Evolutionary conservation across 345 rosid genomes (phyloP).

Genomic region (Lepidium africanum): DNA sequence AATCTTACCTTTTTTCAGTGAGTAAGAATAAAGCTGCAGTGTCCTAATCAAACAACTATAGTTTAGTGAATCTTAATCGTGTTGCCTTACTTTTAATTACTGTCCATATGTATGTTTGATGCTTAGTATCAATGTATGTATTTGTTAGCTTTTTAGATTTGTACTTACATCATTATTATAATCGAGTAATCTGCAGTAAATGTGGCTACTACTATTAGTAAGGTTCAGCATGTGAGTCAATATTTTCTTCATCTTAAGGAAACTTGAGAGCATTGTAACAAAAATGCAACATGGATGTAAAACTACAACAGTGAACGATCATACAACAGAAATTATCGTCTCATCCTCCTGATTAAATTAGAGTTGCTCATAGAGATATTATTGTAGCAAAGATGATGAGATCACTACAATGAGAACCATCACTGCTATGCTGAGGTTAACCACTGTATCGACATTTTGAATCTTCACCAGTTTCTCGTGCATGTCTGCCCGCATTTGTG

Average conservation of each 20-base stretch:
- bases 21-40: neutral
- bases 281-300: neutral
- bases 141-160: too few species aligned
- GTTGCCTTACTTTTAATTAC: neutral
- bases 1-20: neutral
- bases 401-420: slow-evolving; percentile 36
- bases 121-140: too few species aligned
- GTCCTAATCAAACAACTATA: neutral
- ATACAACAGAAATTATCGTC: neutral
- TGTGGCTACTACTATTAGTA: neutral
- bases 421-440: slow-evolving; percentile 49
- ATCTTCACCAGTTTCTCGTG: slow-evolving; percentile 31
- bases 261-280: neutral
- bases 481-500: slow-evolving; percentile 28
- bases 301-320: neutral
- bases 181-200: neutral
- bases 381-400: slow-evolving; percentile 17
- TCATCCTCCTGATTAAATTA: neutral
- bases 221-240: neutral
- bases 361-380: slow-evolving; percentile 6
- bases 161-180: too few species aligned
- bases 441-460: slow-evolving; percentile 48
- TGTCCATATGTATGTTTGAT: too few species aligned
- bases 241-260: neutral
- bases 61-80: neutral